phyloP scores from a whole-genome alignment of 1,284 basidiomycete species.

The Pterula multifida region DNA sequence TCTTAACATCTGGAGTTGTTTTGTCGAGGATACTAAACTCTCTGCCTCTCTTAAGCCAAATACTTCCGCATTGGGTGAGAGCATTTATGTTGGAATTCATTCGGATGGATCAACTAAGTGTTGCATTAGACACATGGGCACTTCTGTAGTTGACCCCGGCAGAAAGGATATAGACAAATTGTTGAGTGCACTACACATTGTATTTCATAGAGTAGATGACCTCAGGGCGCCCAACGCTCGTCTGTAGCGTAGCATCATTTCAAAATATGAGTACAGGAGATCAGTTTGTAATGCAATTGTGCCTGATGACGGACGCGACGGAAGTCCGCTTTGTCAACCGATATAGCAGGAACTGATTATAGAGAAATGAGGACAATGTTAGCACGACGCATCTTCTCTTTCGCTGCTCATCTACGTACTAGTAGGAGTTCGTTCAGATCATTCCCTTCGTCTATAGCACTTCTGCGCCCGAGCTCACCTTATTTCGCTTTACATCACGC shows the following conservation, averaged over 20 bases:
- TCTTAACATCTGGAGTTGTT: constrained; percentile 6
- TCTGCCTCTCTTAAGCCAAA: constrained; percentile 55
- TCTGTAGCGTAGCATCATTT: too few relatives aligned
- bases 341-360: too few relatives aligned
- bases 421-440: too few relatives aligned
- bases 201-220: not conserved
- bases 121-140: constrained; percentile 64
- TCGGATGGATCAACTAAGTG: not conserved
- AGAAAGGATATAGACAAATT: constrained; percentile 74
- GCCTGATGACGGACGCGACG: not conserved
- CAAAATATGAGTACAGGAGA: not conserved
- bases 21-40: constrained; percentile 7
- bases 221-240: too few relatives aligned
- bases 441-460: not conserved
- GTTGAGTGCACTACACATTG: constrained; percentile 44
- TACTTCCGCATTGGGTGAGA: constrained; percentile 66
- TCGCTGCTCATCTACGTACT: not conserved
- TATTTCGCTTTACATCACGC: not conserved
- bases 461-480: not conserved
- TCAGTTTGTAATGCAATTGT: not conserved
- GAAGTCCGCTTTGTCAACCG: not conserved
- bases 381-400: not conserved
- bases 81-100: too few relatives aligned
- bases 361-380: too few relatives aligned
- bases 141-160: constrained; percentile 58